A percentile compares a stretch with the other conserved stretches of the same genome.
phyloP scores from a whole-genome alignment of 805 yeast genomes.

The Zygosaccharomyces siamensis region DNA sequence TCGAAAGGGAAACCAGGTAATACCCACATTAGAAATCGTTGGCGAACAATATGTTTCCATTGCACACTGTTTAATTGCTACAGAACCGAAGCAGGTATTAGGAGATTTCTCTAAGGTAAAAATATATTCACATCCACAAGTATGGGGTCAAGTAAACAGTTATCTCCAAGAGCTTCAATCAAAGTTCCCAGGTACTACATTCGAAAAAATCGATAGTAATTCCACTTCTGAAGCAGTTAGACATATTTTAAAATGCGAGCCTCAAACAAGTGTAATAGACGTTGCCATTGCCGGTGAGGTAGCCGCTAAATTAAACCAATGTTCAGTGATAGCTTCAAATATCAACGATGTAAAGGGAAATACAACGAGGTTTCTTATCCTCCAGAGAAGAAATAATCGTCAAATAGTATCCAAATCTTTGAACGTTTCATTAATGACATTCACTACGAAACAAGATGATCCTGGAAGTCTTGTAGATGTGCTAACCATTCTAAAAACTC shows the following conservation, averaged over 20 bases:
- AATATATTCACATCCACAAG: slow-evolving; percentile 93
- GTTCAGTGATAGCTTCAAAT: slow-evolving; percentile 49
- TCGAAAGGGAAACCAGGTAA: slow-evolving; percentile 14
- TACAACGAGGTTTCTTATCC: slow-evolving; percentile 78
- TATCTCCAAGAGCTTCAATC: slow-evolving; percentile 44
- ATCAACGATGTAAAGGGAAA: slow-evolving; percentile 73
- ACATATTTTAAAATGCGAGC: slow-evolving; percentile 18
- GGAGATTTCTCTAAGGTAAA: slow-evolving; percentile 41
- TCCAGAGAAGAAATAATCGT: slow-evolving; percentile 41
- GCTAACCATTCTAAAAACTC: slow-evolving; percentile 49
- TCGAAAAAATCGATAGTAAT: slow-evolving; percentile 55
- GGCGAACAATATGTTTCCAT: slow-evolving; percentile 82
- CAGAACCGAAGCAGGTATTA: slow-evolving; percentile 41
- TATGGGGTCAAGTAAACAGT: slow-evolving; percentile 83
- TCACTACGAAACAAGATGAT: slow-evolving; percentile 57
- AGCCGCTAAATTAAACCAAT: slow-evolving; percentile 57
- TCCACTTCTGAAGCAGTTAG: slow-evolving; percentile 84
- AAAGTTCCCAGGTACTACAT: slow-evolving; percentile 30
- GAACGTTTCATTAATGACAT: slow-evolving; percentile 53
- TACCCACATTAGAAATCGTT: slow-evolving; percentile 47
- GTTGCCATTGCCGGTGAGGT: slow-evolving; percentile 72
- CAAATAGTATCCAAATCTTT: slow-evolving; percentile 12
- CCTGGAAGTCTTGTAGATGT: slow-evolving; percentile 75
- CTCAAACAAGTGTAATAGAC: slow-evolving; percentile 24
- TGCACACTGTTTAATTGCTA: slow-evolving; percentile 60